Percentiles rank a stretch among this genome's conserved stretches.
phyloP scores from a whole-genome alignment of 768 basidiomycete species.

The Termitomyces sp. region DNA sequence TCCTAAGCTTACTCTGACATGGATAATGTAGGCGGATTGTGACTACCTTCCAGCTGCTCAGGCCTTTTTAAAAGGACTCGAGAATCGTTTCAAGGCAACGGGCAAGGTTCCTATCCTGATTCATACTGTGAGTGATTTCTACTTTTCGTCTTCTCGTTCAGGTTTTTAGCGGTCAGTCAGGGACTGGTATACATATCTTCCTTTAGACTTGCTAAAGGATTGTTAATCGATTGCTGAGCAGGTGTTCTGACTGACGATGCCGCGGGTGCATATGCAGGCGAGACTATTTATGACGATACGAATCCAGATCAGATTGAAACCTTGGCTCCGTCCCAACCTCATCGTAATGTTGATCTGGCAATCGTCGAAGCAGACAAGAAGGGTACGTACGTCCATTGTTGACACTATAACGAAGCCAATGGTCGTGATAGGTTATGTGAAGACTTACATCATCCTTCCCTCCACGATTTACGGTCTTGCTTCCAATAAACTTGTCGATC shows the following conservation, averaged over 20 bases:
- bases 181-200: constrained; percentile 31
- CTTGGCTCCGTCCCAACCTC: constrained; percentile 38
- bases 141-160: background rate
- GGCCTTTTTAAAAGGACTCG: constrained; percentile 48
- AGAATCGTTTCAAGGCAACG: constrained; percentile 35
- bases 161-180: constrained; percentile 31
- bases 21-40: constrained; percentile 24
- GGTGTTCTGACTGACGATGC: constrained; percentile 42
- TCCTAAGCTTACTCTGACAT: background rate
- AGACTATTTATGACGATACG: constrained; percentile 43
- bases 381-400: constrained; percentile 22
- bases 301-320: constrained; percentile 41
- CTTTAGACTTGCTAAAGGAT: background rate
- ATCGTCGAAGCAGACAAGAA: constrained; percentile 43
- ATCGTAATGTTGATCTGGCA: constrained; percentile 44
- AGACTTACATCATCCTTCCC: constrained; percentile 45
- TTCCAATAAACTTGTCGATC: constrained; percentile 37
- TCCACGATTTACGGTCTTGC: constrained; percentile 59
- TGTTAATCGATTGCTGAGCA: constrained; percentile 3
- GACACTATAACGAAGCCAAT: background rate
- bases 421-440: constrained; percentile 36
- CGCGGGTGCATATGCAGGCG: constrained; percentile 29
- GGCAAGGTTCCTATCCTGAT: constrained; percentile 45
- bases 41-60: constrained; percentile 41
- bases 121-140: constrained; percentile 47